phyloP scores from a whole-genome alignment of 208 protist species.

The Wallacemonas rigidus region DNA sequence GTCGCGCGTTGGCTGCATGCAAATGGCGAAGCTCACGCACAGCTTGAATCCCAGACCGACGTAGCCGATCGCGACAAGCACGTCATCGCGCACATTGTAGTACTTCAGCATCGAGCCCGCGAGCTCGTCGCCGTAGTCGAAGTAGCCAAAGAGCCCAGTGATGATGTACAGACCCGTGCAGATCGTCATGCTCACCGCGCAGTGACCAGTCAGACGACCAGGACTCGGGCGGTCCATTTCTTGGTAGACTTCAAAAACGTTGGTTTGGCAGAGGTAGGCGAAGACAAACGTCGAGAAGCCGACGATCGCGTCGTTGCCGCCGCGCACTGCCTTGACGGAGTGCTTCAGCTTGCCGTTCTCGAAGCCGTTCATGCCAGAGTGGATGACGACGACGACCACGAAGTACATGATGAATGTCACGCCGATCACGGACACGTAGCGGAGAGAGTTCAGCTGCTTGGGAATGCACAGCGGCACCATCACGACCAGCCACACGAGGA shows the following conservation, averaged over 20 bases:
- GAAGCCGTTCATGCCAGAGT: conserved; percentile 59
- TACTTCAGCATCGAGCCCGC: conserved; percentile 65
- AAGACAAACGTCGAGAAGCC: conserved; percentile 87
- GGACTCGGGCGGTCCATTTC: conserved; percentile 60
- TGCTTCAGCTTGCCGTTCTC: conserved; percentile 56
- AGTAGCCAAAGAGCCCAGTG: conserved; percentile 78
- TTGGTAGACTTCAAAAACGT: conserved; percentile 69
- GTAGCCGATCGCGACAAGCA: conserved; percentile 60
- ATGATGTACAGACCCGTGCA: conserved; percentile 77
- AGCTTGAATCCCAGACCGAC: conserved; percentile 77
- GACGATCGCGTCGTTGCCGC: conserved; percentile 60
- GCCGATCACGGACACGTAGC: conserved; percentile 74
- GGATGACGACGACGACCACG: conserved; percentile 71
- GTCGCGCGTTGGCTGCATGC: conserved; percentile 73
- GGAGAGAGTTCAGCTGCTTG: conserved; percentile 86
- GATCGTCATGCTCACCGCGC: conserved; percentile 54
- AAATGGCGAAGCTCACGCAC: conserved; percentile 75
- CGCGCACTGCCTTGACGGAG: conserved; percentile 54
- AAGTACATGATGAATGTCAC: conserved; percentile 81
- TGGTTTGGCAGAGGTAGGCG: conserved; percentile 80
- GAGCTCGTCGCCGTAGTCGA: conserved; percentile 64
- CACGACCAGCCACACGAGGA: conserved; percentile 58
- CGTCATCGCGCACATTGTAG: conserved; percentile 58
- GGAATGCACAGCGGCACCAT: conserved; percentile 84
- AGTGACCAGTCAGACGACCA: conserved; percentile 48